Base-by-base conservation (phyloP, 2,329 filamentous ascomycete genomes). In the Aspergillus jensenii region DNA sequence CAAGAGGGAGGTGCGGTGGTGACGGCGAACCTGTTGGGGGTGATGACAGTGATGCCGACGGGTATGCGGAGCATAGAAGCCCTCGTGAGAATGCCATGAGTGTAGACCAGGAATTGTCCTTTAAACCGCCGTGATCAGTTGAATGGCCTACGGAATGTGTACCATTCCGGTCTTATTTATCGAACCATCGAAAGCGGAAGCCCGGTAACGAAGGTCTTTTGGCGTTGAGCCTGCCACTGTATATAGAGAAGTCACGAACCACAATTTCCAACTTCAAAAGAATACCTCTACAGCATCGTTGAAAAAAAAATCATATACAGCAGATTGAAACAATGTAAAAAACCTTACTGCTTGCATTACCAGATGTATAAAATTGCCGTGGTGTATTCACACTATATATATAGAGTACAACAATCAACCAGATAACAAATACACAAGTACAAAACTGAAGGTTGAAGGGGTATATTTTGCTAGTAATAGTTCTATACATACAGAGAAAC, bases 141-240 rank as follows among this genome's bases (percentile, higher is more conserved):
- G 40, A n/a, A 12, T 51, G 49, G 27, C 27, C 37, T 6, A n/a
- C 39, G 7, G 40, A 50, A 11, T 14, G 21, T 46, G 35, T 49
- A 17, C 15, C 33, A 25, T 40, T 15, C 21, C 33, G 23, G 12
- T n/a, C 46, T n/a, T 48, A 55, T 7, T 23, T 48, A 23, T 33
- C 44, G 19, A 55, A 55, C 23, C 39, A 49, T 17, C 59, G 56
- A 23, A 65, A 65, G 47, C 53, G 63, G 23, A 65, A 65, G 51
- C 25, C 56, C 27, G 35, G 54, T 9, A 39, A 31, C 14, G 45
- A 23, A 21, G 21, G 21, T 41, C 50, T 53, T 25, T 43, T 52
- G 7, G 37, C 43, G 21, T 19, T 47, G 8, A 39, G 40, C 31
- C 31, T 54, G 12, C 39, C 45, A 47, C 33, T 27, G 31, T 55